Percentiles rank a stretch among this genome's conserved stretches.
phyloP scores from a whole-genome alignment of 352 stramenopile genomes.

The Globisporangium sylvaticum region DNA sequence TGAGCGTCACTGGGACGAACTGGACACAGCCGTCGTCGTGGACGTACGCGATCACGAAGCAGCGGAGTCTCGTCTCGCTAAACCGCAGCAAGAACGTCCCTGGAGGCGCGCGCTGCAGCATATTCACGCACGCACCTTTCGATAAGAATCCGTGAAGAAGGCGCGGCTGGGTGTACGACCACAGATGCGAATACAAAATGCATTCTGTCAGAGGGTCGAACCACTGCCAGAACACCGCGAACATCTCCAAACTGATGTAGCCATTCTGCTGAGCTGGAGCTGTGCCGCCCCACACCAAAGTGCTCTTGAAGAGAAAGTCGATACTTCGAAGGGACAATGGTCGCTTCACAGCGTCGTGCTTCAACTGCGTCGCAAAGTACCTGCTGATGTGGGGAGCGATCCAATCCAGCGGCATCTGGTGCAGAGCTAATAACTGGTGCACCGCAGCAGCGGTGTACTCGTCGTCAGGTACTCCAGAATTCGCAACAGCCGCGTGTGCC shows the following conservation, averaged over 20 bases:
- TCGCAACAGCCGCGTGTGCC: constrained; percentile 60
- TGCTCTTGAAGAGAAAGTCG: constrained; percentile 72
- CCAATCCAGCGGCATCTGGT: constrained; percentile 52
- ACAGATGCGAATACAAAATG: constrained; percentile 55
- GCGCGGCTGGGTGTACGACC: constrained; percentile 67
- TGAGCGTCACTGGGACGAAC: constrained; percentile 71
- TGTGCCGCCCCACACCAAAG: constrained; percentile 55
- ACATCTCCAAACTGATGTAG: constrained; percentile 61
- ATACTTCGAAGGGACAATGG: constrained; percentile 71
- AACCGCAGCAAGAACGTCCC: constrained; percentile 80
- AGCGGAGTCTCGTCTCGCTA: constrained; percentile 63
- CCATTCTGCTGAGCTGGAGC: constrained; percentile 37
- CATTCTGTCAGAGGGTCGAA: constrained; percentile 67
- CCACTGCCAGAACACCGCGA: constrained; percentile 71
- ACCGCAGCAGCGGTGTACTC: constrained; percentile 27
- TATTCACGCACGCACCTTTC: constrained; percentile 73
- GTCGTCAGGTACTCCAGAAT: constrained; percentile 19
- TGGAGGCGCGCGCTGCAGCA: constrained; percentile 58
- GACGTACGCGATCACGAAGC: constrained; percentile 73
- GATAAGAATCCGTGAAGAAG: constrained; percentile 81
- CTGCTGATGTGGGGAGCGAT: constrained; percentile 62
- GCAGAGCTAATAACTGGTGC: constrained; percentile 35
- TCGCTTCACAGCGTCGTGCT: constrained; percentile 56
- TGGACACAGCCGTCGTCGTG: constrained; percentile 56
- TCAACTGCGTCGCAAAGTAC: constrained; percentile 78